These are phyloP conservation scores for Xylariaceae sp. DNA, from an alignment of 2,329 filamentous ascomycete genomes.

Conservation along the genomic window DNA sequence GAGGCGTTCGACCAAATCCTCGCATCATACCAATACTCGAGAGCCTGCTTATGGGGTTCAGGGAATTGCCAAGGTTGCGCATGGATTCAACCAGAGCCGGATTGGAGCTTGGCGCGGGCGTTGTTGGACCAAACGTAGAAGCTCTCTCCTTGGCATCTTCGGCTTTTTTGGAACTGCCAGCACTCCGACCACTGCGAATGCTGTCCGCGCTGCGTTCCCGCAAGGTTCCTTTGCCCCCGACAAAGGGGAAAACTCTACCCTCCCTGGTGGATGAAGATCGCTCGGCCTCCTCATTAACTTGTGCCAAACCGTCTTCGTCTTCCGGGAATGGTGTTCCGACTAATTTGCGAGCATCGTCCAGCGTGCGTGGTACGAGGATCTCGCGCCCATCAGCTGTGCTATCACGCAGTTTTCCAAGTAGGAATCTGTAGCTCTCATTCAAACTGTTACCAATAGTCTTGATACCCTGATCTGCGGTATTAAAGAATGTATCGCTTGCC, in stretches of 20 bases:
- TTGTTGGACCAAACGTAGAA: slow-evolving; percentile 28
- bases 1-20: slow-evolving; percentile 59
- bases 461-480: slow-evolving; percentile 82
- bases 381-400: slow-evolving; percentile 46
- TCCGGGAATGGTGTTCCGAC: slow-evolving; percentile 67
- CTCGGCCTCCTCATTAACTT: slow-evolving; percentile 38
- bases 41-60: slow-evolving; percentile 79
- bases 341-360: slow-evolving; percentile 87
- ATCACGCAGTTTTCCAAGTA: slow-evolving; percentile 84
- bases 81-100: slow-evolving; percentile 73
- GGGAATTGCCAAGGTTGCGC: slow-evolving; percentile 69
- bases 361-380: slow-evolving; percentile 71
- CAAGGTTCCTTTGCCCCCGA: slow-evolving; percentile 56
- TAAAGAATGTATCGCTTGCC: slow-evolving; percentile 78
- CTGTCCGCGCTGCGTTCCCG: slow-evolving; percentile 78
- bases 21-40: slow-evolving; percentile 68
- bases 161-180: slow-evolving; percentile 52
- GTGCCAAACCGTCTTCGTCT: slow-evolving; percentile 55
- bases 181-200: slow-evolving; percentile 57
- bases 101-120: slow-evolving; percentile 35
- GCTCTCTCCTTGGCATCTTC: slow-evolving; percentile 41
- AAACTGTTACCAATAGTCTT: slow-evolving; percentile 89
- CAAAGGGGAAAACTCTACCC: slow-evolving; percentile 64
- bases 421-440: slow-evolving; percentile 87
- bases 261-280: slow-evolving; percentile 39